Evolutionary conservation across 192 early-diverging fungal genomes (phyloP).

Genomic region (Endogone sp.): DNA sequence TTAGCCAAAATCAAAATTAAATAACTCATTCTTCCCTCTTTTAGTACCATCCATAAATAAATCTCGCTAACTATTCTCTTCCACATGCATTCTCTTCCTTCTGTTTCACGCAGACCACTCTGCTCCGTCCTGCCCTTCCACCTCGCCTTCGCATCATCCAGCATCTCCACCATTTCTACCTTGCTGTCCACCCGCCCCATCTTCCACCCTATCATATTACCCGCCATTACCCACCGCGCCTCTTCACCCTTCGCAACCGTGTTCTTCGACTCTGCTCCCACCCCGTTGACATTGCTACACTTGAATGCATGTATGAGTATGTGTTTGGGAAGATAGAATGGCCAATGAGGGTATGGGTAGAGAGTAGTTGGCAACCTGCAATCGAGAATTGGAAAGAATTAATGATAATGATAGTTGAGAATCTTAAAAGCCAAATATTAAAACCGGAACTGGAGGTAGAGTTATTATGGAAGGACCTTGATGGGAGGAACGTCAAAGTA

Average conservation of each 20-base stretch:
- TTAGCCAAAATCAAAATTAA: too few relatives aligned
- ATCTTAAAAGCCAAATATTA: too few relatives aligned
- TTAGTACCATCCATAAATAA: too few relatives aligned
- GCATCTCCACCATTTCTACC: background rate
- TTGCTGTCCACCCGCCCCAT: background rate
- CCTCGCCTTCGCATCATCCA: background rate
- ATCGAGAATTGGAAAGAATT: too few relatives aligned
- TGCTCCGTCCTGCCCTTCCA: background rate
- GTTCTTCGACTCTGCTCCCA: background rate
- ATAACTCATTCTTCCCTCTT: too few relatives aligned
- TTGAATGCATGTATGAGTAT: background rate
- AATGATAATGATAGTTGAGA: too few relatives aligned
- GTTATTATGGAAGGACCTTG: too few relatives aligned
- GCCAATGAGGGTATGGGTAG: too few relatives aligned
- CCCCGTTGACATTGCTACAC: background rate
- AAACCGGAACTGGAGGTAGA: too few relatives aligned
- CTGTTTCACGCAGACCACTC: background rate
- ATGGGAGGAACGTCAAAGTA: too few relatives aligned
- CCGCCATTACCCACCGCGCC: background rate
- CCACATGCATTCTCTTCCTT: background rate
- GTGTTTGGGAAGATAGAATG: background rate
- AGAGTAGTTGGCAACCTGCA: too few relatives aligned
- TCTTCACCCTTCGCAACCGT: background rate
- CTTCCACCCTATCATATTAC: background rate
- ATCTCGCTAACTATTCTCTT: background rate